A percentile compares a stretch with the other conserved stretches of the same genome.
Conservation (phyloP, 2,329 filamentous ascomycete species). For the Knoxdaviesia proteae region DNA sequence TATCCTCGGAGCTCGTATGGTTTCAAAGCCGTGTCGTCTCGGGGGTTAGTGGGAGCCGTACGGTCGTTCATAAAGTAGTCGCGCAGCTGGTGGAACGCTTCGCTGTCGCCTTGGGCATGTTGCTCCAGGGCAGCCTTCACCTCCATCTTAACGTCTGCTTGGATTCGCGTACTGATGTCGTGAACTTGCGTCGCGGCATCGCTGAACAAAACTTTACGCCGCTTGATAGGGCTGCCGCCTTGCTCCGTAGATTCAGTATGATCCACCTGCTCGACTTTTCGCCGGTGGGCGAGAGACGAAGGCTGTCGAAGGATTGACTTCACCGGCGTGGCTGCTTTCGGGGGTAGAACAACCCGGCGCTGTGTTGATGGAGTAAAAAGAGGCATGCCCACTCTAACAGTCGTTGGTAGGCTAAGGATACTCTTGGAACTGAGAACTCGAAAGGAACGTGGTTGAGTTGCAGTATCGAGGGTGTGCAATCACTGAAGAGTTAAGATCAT, state of each 20-base stretch:
- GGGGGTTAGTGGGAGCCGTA: constrained; percentile 18
- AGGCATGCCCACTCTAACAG: no score
- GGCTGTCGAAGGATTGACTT: constrained; percentile 24
- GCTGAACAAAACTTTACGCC: constrained; percentile 37
- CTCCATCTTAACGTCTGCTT: constrained; percentile 33
- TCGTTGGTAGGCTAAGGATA: no score
- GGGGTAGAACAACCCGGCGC: not conserved
- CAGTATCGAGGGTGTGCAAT: no score
- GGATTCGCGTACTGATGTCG: constrained; percentile 28
- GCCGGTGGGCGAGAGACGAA: constrained; percentile 9
- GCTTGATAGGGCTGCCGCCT: constrained; percentile 25
- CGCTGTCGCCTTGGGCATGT: constrained; percentile 34
- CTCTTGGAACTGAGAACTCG: no score
- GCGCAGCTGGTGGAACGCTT: constrained; percentile 40
- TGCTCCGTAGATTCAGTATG: constrained; percentile 17
- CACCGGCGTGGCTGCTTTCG: constrained; percentile 19
- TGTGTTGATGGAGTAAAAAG: no score
- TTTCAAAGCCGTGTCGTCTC: constrained; percentile 24
- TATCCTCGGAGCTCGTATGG: constrained; percentile 38
- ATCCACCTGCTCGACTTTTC: constrained; percentile 22
- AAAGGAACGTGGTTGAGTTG: no score
- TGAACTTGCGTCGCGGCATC: constrained; percentile 34
- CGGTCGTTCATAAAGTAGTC: constrained; percentile 32
- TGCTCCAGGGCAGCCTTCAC: constrained; percentile 34
- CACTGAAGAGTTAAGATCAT: no score